These are phyloP conservation scores for Trichoderma polysporum DNA, from an alignment of 2,329 filamentous ascomycete species.

Conservation along the genomic window DNA sequence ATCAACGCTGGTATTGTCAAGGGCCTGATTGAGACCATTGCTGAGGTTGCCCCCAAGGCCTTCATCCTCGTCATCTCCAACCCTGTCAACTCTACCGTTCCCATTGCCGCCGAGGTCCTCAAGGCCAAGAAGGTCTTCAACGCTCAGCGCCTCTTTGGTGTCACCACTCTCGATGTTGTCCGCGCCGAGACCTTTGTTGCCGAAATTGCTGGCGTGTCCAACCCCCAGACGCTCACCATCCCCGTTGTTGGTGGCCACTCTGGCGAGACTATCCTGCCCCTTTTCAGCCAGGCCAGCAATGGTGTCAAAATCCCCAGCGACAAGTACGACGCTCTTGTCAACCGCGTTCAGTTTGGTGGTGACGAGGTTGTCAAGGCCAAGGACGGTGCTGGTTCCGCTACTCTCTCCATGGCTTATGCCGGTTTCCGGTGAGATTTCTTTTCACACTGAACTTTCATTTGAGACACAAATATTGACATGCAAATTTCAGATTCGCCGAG, in stretches of 20 bases:
- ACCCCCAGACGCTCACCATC: conserved; percentile 79
- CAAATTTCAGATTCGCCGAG: conserved; percentile 73
- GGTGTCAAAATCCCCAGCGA: conserved; percentile 78
- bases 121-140: conserved; percentile 93
- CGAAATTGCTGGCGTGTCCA: conserved; percentile 76
- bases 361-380: conserved; percentile 96
- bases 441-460: not conserved
- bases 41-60: conserved; percentile 86
- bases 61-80: conserved; percentile 98
- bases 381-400: conserved; percentile 86
- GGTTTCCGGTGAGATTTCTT: conserved; percentile 71
- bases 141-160: conserved; percentile 93
- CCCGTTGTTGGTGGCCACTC: conserved; percentile 97
- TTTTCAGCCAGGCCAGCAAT: conserved; percentile 90
- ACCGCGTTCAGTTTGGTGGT: conserved; percentile 97
- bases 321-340: conserved; percentile 85
- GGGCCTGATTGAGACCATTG: conserved; percentile 83
- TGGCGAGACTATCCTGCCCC: conserved; percentile 94
- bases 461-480: not conserved
- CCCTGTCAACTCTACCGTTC: conserved; percentile 98
- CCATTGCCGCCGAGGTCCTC: conserved; percentile 94
- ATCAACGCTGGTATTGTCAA: conserved; percentile 99
- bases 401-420: conserved; percentile 92
- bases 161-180: conserved; percentile 97
- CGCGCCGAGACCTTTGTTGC: conserved; percentile 96